Evolutionary conservation across 768 basidiomycete species (phyloP).

Genomic region (Tephrocybe sp.): DNA sequence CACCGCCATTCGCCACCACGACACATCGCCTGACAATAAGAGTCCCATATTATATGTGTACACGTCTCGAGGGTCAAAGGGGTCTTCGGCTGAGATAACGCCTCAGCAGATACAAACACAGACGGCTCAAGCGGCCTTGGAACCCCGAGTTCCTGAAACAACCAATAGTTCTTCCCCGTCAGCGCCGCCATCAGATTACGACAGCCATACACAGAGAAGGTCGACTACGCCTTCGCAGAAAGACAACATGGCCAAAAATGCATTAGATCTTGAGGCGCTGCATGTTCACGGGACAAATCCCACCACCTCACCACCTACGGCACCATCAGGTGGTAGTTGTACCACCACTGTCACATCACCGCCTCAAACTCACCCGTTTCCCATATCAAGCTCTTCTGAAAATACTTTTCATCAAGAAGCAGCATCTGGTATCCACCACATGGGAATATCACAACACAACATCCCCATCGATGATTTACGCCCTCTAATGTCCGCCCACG

Average conservation of each 20-base stretch:
- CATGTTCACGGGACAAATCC: background rate
- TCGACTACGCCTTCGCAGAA: background rate
- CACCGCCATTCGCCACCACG: background rate
- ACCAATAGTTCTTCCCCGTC: background rate
- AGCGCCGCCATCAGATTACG: background rate
- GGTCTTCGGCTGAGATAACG: conserved; percentile 25
- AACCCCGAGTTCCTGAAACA: background rate
- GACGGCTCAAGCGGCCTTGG: conserved; percentile 9
- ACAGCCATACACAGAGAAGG: no score
- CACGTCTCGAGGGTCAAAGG: background rate
- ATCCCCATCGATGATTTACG: conserved; percentile 14
- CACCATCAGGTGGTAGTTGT: background rate
- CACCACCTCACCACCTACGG: background rate
- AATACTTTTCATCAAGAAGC: conserved; percentile 10
- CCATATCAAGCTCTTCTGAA: conserved; percentile 4
- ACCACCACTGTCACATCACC: conserved; percentile 1
- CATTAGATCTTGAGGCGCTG: background rate
- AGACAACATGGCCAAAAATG: background rate
- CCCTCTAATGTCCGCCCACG: conserved; percentile 12
- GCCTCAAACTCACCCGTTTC: background rate
- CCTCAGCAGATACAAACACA: conserved; percentile 26
- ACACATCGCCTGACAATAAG: conserved; percentile 3
- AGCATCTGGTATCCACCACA: conserved; percentile 1
- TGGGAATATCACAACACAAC: conserved; percentile 4
- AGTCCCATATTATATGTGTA: background rate